Conservation (phyloP, 805 yeast species). For the Candida methanosorbosa region DNA sequence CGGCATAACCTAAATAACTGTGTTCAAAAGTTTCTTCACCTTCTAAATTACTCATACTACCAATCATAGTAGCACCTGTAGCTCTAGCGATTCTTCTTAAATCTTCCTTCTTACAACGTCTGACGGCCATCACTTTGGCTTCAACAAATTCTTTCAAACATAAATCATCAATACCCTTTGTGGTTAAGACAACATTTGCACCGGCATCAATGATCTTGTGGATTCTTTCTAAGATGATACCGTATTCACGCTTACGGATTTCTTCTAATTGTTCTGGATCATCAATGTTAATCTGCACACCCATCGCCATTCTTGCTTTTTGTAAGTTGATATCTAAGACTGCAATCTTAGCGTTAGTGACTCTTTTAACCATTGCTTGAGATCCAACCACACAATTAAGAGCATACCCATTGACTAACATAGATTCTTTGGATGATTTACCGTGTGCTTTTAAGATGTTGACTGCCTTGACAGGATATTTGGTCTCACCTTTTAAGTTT, state of each 20-base stretch:
- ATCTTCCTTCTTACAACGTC: slow-evolving; percentile 96
- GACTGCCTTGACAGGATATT: slow-evolving; percentile 95
- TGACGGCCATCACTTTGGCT: slow-evolving; percentile 87
- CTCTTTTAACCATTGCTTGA: slow-evolving; percentile 83
- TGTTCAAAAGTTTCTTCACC: slow-evolving; percentile 91
- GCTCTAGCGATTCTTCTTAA: slow-evolving; percentile 95
- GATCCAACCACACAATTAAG: slow-evolving; percentile 95
- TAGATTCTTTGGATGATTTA: slow-evolving; percentile 79
- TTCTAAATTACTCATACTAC: slow-evolving; percentile 86
- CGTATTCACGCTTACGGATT: slow-evolving; percentile 82
- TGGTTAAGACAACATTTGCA: slow-evolving; percentile 86
- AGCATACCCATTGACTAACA: slow-evolving; percentile 89
- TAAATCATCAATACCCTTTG: slow-evolving; percentile 92
- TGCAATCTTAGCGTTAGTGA: slow-evolving; percentile 72
- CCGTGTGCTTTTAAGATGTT: slow-evolving; percentile 96
- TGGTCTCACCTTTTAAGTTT: slow-evolving; percentile 77
- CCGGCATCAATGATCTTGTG: slow-evolving; percentile 77
- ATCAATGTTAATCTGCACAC: slow-evolving; percentile 92
- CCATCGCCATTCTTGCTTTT: slow-evolving; percentile 96
- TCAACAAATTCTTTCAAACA: slow-evolving; percentile 88
- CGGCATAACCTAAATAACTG: slow-evolving; percentile 80
- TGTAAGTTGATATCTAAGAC: slow-evolving; percentile 88
- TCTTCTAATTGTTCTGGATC: slow-evolving; percentile 91
- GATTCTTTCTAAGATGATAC: slow-evolving; percentile 75
- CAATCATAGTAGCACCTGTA: slow-evolving; percentile 88